These are phyloP conservation scores for Penicillium waksmanii DNA, from an alignment of 495 filamentous ascomycete species.

Conservation along the genomic window DNA sequence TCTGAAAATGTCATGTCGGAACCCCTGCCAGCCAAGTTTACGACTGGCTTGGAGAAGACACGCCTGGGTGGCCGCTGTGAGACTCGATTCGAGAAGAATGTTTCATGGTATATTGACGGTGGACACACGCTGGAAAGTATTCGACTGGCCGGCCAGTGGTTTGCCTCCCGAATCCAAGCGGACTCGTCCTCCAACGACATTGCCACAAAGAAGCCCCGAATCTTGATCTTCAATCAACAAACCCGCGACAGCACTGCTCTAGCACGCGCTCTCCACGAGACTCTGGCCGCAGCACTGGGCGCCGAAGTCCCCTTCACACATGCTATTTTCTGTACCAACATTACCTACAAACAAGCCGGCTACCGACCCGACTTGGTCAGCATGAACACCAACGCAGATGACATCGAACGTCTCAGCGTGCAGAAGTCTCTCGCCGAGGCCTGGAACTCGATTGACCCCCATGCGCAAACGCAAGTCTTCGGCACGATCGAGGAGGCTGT, in stretches of 20 bases:
- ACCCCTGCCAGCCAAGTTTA: conserved; percentile 66
- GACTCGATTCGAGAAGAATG: conserved; percentile 63
- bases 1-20: conserved; percentile 50
- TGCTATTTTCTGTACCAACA: conserved; percentile 87
- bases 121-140: conserved; percentile 92
- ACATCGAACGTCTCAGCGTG: conserved; percentile 68
- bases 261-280: conserved; percentile 68
- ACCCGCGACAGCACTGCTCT: conserved; percentile 71
- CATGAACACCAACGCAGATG: conserved; percentile 67
- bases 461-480: conserved; percentile 64
- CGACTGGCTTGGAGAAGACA: conserved; percentile 73
- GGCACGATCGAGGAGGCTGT: conserved; percentile 88
- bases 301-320: conserved; percentile 68
- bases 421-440: conserved; percentile 74
- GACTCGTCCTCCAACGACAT: conserved; percentile 52
- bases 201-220: conserved; percentile 48
- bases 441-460: conserved; percentile 70
- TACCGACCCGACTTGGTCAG: conserved; percentile 80
- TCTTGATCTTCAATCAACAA: conserved; percentile 96
- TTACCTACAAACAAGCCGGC: conserved; percentile 71
- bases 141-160: conserved; percentile 79
- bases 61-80: conserved; percentile 85
- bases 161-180: conserved; percentile 57
- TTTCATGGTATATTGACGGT: conserved; percentile 88
- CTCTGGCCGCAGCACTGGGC: conserved; percentile 60